Conservation (phyloP, 352 stramenopile genomes). For the Thalassiosira oceanica region DNA sequence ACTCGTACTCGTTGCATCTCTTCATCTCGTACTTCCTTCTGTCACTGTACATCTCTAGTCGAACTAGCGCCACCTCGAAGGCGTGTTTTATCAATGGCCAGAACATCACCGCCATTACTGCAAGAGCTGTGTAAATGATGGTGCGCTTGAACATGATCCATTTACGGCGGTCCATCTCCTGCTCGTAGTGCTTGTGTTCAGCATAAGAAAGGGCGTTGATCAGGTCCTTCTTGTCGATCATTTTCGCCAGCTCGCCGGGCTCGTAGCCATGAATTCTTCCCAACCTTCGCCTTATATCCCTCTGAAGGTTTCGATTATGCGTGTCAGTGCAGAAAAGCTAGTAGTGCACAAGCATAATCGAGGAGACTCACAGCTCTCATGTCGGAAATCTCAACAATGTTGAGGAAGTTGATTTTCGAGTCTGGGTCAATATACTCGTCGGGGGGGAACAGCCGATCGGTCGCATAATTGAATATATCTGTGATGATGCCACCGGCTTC, state of each 20-base stretch:
- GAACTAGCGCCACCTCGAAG: slow-evolving; percentile 59
- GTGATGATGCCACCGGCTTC: slow-evolving; percentile 21
- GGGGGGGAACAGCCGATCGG: slow-evolving; percentile 20
- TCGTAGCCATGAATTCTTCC: slow-evolving; percentile 68
- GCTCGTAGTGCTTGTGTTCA: slow-evolving; percentile 66
- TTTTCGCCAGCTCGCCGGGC: slow-evolving; percentile 68
- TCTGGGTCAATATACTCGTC: slow-evolving; percentile 26
- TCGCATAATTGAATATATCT: slow-evolving; percentile 12
- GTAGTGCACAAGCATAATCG: too few relatives aligned
- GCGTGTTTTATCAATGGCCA: slow-evolving; percentile 63
- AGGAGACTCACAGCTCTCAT: too few relatives aligned
- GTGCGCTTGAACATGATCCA: slow-evolving; percentile 42
- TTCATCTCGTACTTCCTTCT: slow-evolving; percentile 62
- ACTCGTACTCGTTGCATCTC: slow-evolving; percentile 58
- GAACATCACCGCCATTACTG: slow-evolving; percentile 53
- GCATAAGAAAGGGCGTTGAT: slow-evolving; percentile 75
- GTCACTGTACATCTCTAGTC: slow-evolving; percentile 76
- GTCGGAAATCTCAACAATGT: slow-evolving; percentile 64
- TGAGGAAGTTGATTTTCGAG: slow-evolving; percentile 50
- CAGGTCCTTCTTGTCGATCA: slow-evolving; percentile 80
- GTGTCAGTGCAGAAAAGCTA: too few relatives aligned
- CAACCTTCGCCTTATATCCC: slow-evolving; percentile 70
- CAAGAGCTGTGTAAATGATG: slow-evolving; percentile 51
- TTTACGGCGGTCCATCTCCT: slow-evolving; percentile 38
- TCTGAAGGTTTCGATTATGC: too few relatives aligned